These are phyloP conservation scores for Aureobasidium sp. DNA, from an alignment of 2,329 filamentous ascomycete species.

Conservation along the genomic window DNA sequence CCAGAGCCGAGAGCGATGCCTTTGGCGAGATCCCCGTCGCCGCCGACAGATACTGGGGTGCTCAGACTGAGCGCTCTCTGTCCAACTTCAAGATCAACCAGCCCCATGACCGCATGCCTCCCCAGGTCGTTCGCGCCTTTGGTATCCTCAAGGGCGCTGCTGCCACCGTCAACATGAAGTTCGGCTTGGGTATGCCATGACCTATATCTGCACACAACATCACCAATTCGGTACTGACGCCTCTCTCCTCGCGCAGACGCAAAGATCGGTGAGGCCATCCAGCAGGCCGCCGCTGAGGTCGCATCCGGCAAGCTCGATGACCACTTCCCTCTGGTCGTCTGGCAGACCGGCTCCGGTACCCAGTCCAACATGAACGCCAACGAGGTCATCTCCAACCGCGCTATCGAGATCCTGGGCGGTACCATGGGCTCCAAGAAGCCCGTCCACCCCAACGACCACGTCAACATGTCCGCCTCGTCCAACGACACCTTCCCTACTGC, in stretches of 20 bases:
- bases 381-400: slow-evolving; percentile 98
- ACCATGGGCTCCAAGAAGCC: slow-evolving; percentile 95
- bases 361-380: slow-evolving; percentile 99
- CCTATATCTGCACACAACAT: not conserved
- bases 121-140: slow-evolving; percentile 84
- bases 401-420: slow-evolving; percentile 94
- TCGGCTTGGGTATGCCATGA: slow-evolving; percentile 63
- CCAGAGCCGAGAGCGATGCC: slow-evolving; percentile 88
- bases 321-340: slow-evolving; percentile 97
- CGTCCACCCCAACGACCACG: slow-evolving; percentile 98
- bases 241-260: slow-evolving; percentile 53
- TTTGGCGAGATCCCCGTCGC: slow-evolving; percentile 95
- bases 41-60: slow-evolving; percentile 95
- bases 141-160: slow-evolving; percentile 96
- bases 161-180: slow-evolving; percentile 91
- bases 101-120: slow-evolving; percentile 96
- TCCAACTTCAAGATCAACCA: slow-evolving; percentile 99
- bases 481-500: slow-evolving; percentile 99
- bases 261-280: slow-evolving; percentile 84
- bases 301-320: slow-evolving; percentile 88
- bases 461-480: slow-evolving; percentile 97
- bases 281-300: slow-evolving; percentile 89
- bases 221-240: slow-evolving; percentile 11
- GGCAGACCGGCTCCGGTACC: slow-evolving; percentile 97
- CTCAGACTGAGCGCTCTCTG: slow-evolving; percentile 91